Base-by-base conservation (phyloP, 805 yeast species). In the Torulaspora gathmanii region DNA sequence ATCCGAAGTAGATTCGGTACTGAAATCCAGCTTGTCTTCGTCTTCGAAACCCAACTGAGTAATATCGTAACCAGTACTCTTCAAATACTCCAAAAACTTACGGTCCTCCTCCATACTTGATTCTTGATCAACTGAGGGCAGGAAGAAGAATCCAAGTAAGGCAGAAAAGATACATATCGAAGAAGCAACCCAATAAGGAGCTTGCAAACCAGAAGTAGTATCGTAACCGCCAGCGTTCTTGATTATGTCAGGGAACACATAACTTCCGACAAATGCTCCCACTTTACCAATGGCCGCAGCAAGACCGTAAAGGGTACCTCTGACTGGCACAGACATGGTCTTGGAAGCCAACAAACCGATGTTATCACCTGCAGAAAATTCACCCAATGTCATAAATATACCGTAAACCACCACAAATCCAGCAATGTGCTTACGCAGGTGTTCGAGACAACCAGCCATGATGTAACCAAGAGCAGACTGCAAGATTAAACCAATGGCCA, bases 331-430 rank as follows among this genome's bases (percentile, higher is more conserved):
- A 36, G 96, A 84, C 37, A 82, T 76, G 5, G 95, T 83, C 68
- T 89, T 89, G 33, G 95, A 77, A 16, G 95, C 95, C 51, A 90
- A 72, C 45, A 86, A 69, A 55, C 97, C 97, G 64, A 86, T 83
- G 68, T 86, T 87, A 68, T 89, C 87, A 70, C 97, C 98, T 11
- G 95, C 90, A 25, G 96, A 95, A 66, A 90, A 85, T 67, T 91
- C 97, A 58, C 97, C 97, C 39, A 87, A 73, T 5, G 95, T 74
- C 64, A 80, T 71, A 66, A 88, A 91, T 53, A 91, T 80, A 70
- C 97, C 97, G 61, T 83, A 91, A 23, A 85, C 83, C 35, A 88
- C 93, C 40, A 82, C 85, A 56, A 90, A 87, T 0, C 80, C 91
- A 31, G 79, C 96, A 60, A 87, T 72, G 56, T 82, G 77, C 31